These are phyloP conservation scores for Pleurotus djamor DNA, from an alignment of 768 basidiomycete species.

Conservation along the genomic window DNA sequence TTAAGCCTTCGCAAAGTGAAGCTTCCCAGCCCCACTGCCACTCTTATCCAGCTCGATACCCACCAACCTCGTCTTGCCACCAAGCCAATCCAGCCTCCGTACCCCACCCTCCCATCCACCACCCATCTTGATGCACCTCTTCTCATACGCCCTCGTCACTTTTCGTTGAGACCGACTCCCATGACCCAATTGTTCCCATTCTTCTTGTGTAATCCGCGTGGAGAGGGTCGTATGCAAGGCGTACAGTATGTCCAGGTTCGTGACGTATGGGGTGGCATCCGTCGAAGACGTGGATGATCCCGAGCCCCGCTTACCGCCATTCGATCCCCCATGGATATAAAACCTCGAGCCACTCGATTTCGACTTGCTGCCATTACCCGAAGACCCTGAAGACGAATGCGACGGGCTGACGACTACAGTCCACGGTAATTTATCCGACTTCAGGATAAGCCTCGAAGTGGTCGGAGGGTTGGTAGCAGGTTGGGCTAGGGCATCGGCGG, in stretches of 20 bases:
- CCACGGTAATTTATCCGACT: slow-evolving; percentile 62
- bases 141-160: slow-evolving; percentile 60
- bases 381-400: slow-evolving; percentile 17
- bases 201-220: slow-evolving; percentile 55
- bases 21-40: slow-evolving; percentile 39
- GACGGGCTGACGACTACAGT: slow-evolving; percentile 45
- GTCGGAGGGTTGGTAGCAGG: slow-evolving; percentile 62
- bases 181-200: slow-evolving; percentile 61
- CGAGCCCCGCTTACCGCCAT: slow-evolving; percentile 10
- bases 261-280: slow-evolving; percentile 29
- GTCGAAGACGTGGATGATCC: slow-evolving; percentile 7
- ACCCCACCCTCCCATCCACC: slow-evolving; percentile 73
- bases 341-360: slow-evolving; percentile 14
- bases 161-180: slow-evolving; percentile 56
- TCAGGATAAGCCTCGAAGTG: slow-evolving; percentile 41
- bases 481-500: slow-evolving; percentile 52
- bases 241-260: slow-evolving; percentile 64
- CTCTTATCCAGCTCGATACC: slow-evolving; percentile 59
- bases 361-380: slow-evolving; percentile 11
- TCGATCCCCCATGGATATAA: slow-evolving; percentile 16
- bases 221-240: slow-evolving; percentile 57
- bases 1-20: slow-evolving; percentile 34
- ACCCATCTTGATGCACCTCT: slow-evolving; percentile 55
- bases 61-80: slow-evolving; percentile 54
- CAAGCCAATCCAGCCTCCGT: slow-evolving; percentile 64